Evolutionary conservation across 2,329 filamentous ascomycete species (phyloP).

Genomic region (Thelonectria blattea): DNA sequence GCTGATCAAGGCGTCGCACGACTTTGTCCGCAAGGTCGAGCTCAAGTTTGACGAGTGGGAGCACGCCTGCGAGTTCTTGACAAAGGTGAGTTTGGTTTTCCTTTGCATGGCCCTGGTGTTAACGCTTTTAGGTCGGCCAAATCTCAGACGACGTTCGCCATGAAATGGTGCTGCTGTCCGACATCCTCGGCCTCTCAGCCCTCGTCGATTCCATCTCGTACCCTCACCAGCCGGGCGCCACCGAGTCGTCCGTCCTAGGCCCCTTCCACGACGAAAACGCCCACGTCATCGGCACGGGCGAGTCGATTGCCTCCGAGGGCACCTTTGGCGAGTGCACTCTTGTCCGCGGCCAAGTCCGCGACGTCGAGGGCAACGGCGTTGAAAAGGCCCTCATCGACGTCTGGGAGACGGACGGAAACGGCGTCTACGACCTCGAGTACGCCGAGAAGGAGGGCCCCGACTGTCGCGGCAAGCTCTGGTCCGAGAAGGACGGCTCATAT

Average conservation of each 20-base stretch:
- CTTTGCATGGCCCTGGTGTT: neutral
- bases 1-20: constrained; percentile 74
- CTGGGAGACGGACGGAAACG: constrained; percentile 80
- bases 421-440: constrained; percentile 79
- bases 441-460: constrained; percentile 54
- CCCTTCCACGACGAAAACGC: constrained; percentile 81
- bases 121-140: neutral
- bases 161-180: constrained; percentile 78
- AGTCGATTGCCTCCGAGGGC: constrained; percentile 63
- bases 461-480: constrained; percentile 38
- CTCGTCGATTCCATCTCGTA: constrained; percentile 80
- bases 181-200: constrained; percentile 76
- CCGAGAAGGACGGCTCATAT: constrained; percentile 48
- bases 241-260: constrained; percentile 77
- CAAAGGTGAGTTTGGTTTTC: constrained; percentile 33
- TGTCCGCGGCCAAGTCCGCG: constrained; percentile 69
- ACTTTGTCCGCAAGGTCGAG: constrained; percentile 76
- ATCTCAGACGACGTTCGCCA: constrained; percentile 41
- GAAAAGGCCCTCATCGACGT: constrained; percentile 71
- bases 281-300: constrained; percentile 56
- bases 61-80: constrained; percentile 71
- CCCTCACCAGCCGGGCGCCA: constrained; percentile 70
- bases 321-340: constrained; percentile 69
- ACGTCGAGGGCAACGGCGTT: constrained; percentile 65
- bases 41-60: constrained; percentile 77